Evolutionary conservation across 148 eudicot genomes (phyloP), one percentile per base, ranked within the genome.

Genomic region (Cornus kousa): DNA sequence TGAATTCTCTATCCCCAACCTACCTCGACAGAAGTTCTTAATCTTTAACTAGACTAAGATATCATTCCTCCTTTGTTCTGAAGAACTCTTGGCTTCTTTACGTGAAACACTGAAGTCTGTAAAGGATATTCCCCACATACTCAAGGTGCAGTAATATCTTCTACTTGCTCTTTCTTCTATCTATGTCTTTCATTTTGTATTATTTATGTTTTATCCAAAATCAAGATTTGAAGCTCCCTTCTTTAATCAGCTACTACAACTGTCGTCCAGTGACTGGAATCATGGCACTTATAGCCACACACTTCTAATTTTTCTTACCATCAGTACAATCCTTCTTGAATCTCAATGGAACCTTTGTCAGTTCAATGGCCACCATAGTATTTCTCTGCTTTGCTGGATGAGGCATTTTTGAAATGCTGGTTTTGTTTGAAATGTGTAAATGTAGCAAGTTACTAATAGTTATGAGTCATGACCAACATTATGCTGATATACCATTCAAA

Each of bases 121-220:
- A 35, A 93, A 95, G 86, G 99, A 93, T 85, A 82, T 93, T 73
- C 97, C 98, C 48, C 82, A 89, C 88, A 82, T 95, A 85, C 89
- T 91, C 74, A 93, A 95, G 98, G 99, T 93, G 72, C 70, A 79
- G 48, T 70, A 57, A 32, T 67, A 20, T 19, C 60, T 70, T 59
- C 17, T 37, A 40, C 71, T 79, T 60, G 37, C 39, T 46, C 59
- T 67, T 70, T 24, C 70, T 68, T 72, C 24, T 20, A 17, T 50
- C 66, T 39, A 9, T 73, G 64, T 57, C 64, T n/a, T 57, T 20
- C 64, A 13, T 12, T 57, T 57, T 13, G 19, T 0, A 17, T 57
- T 57, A 13, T 57, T 13, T 57, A 2, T 35, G 37, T 16, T 57
- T 8, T 57, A 7, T n/a, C 71, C 71, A 32, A 68, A 33, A 68